Percentiles rank a stretch among this genome's conserved stretches.
Conservation (phyloP, 495 filamentous ascomycete genomes). For the Aspergillus hancockii region DNA sequence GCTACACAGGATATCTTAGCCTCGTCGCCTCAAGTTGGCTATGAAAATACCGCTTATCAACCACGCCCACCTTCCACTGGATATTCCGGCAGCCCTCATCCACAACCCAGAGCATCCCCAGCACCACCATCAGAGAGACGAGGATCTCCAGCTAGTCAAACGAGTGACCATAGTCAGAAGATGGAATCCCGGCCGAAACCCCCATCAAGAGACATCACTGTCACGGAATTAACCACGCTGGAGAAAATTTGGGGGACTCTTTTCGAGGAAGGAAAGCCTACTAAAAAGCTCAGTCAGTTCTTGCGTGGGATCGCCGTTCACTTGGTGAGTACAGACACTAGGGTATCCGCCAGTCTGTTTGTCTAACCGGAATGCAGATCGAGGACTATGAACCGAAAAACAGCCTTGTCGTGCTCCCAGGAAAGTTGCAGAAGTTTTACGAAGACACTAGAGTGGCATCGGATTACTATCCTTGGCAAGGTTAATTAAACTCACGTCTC, state of each 20-base stretch:
- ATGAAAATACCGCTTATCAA: constrained; percentile 41
- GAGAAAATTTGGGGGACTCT: constrained; percentile 76
- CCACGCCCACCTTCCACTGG: constrained; percentile 42
- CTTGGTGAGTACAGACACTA: constrained; percentile 56
- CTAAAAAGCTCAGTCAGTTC: constrained; percentile 67
- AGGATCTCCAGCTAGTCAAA: constrained; percentile 37
- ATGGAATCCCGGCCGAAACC: constrained; percentile 42
- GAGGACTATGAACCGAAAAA: constrained; percentile 72
- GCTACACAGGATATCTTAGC: constrained; percentile 23
- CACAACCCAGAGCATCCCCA: constrained; percentile 24
- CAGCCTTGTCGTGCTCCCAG: constrained; percentile 76
- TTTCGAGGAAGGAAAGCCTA: constrained; percentile 72
- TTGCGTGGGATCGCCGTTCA: constrained; percentile 76
- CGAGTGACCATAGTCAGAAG: constrained; percentile 31
- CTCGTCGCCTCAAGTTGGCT: constrained; percentile 21
- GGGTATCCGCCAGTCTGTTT: neutral
- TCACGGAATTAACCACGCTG: constrained; percentile 57
- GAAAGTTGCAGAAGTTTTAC: constrained; percentile 82
- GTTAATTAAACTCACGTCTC: constrained; percentile 33
- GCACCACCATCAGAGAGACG: constrained; percentile 26
- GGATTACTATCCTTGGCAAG: constrained; percentile 69
- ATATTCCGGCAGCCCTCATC: constrained; percentile 26
- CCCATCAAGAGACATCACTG: constrained; percentile 46
- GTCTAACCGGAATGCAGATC: constrained; percentile 55
- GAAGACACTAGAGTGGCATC: constrained; percentile 58